Conservation (phyloP, 2,329 filamentous ascomycete genomes). For the Cercospora citrullina region DNA sequence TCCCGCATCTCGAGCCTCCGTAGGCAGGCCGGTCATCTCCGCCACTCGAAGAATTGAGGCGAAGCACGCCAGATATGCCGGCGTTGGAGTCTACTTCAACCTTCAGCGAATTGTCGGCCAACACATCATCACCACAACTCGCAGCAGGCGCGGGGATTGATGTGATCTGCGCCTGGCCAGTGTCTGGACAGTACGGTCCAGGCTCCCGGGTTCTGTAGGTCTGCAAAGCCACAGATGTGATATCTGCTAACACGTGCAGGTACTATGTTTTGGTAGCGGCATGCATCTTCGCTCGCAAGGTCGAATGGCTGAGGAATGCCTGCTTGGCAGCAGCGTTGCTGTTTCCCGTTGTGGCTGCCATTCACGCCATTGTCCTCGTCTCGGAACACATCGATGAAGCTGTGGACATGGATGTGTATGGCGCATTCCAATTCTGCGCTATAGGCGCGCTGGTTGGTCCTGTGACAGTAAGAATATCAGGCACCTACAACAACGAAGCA, state of each 20-base stretch:
- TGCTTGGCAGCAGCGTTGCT: slow-evolving; percentile 64
- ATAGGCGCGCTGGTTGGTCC: slow-evolving; percentile 66
- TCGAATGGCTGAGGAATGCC: slow-evolving; percentile 62
- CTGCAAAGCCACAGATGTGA: not conserved
- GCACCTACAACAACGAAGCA: slow-evolving; percentile 64
- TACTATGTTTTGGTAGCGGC: slow-evolving; percentile 64
- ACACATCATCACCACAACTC: not conserved
- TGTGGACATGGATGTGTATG: slow-evolving; percentile 68
- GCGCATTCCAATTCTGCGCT: slow-evolving; percentile 66
- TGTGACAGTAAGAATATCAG: slow-evolving; percentile 60
- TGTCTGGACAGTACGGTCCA: slow-evolving; percentile 59
- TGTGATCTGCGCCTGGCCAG: slow-evolving; percentile 59
- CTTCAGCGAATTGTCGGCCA: not conserved
- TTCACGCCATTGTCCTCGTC: slow-evolving; percentile 64
- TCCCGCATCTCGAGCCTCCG: not conserved
- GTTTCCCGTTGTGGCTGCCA: slow-evolving; percentile 63
- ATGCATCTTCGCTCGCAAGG: slow-evolving; percentile 63
- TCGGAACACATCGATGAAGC: slow-evolving; percentile 62
- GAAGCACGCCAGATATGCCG: slow-evolving; percentile 2
- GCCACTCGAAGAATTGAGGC: not conserved
- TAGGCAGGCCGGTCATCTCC: not conserved
- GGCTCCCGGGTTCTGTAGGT: slow-evolving; percentile 55
- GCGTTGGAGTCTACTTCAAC: not conserved
- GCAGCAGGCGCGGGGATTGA: slow-evolving; percentile 25
- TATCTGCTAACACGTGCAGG: not conserved